These are phyloP conservation scores for Neurospora sp. DNA, from an alignment of 495 filamentous ascomycete genomes.

Conservation along the genomic window DNA sequence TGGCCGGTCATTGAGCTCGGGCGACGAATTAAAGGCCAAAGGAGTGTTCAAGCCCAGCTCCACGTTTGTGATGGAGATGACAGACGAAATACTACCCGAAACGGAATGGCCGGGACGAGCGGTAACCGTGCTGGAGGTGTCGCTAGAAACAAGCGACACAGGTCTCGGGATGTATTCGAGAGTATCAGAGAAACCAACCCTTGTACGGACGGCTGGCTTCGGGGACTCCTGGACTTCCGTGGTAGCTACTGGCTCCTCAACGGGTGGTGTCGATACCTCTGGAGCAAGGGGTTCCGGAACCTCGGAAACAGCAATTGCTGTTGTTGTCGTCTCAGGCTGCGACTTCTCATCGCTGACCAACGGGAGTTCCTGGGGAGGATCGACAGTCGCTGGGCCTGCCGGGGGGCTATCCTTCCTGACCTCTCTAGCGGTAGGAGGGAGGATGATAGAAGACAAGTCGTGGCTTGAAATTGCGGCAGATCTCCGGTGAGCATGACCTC, in stretches of 20 bases:
- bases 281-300: not conserved
- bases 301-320: not conserved
- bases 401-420: constrained; percentile 55
- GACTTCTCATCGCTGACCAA: constrained; percentile 10
- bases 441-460: constrained; percentile 60
- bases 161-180: constrained; percentile 64
- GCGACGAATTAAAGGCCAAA: constrained; percentile 17
- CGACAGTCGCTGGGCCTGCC: constrained; percentile 49
- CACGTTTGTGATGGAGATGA: constrained; percentile 38
- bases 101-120: constrained; percentile 53
- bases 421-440: constrained; percentile 45
- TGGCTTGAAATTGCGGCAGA: constrained; percentile 82
- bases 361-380: constrained; percentile 29
- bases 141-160: constrained; percentile 62
- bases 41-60: constrained; percentile 28
- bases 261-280: not conserved
- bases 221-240: constrained; percentile 24
- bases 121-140: constrained; percentile 58
- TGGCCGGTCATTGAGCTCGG: constrained; percentile 30
- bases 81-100: constrained; percentile 52
- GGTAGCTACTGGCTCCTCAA: not conserved
- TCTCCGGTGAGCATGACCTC: constrained; percentile 74
- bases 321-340: constrained; percentile 5
- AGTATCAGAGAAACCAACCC: constrained; percentile 51
- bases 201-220: constrained; percentile 31